Conservation (phyloP, 2,329 filamentous ascomycete species). For the Beauveria rudraprayagi region DNA sequence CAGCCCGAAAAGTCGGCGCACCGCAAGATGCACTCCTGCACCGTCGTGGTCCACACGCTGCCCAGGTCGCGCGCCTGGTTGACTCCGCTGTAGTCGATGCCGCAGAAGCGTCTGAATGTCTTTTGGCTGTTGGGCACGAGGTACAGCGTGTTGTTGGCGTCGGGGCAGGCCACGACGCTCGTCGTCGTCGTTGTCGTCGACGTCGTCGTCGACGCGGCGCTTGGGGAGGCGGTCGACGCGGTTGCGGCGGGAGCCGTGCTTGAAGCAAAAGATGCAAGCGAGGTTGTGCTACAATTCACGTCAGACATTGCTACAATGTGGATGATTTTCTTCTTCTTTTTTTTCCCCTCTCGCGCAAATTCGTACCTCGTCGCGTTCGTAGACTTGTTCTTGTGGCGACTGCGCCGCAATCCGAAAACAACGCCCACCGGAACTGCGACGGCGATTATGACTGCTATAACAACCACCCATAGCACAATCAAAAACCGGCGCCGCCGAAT, state of each 20-base stretch:
- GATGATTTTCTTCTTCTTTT: neutral
- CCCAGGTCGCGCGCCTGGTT: constrained; percentile 27
- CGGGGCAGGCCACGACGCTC: constrained; percentile 27
- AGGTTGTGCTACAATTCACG: neutral
- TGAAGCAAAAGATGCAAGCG: constrained; percentile 12
- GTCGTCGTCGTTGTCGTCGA: constrained; percentile 14
- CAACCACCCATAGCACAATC: constrained; percentile 23
- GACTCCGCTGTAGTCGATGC: constrained; percentile 35
- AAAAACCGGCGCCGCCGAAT: constrained; percentile 28
- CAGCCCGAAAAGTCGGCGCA: constrained; percentile 33
- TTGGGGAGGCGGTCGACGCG: constrained; percentile 10
- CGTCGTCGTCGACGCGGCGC: constrained; percentile 16
- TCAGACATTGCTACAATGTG: neutral
- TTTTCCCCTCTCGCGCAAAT: too few species aligned
- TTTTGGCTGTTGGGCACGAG: constrained; percentile 31
- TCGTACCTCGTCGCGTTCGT: constrained; percentile 4
- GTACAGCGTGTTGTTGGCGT: constrained; percentile 36
- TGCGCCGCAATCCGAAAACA: constrained; percentile 29
- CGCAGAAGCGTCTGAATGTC: constrained; percentile 36
- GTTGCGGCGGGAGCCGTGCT: constrained; percentile 14
- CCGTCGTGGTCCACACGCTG: constrained; percentile 28
- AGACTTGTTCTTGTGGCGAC: neutral
- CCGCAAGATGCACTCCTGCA: constrained; percentile 36
- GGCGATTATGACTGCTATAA: constrained; percentile 20
- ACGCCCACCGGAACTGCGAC: constrained; percentile 34